phyloP scores from a whole-genome alignment of 2,329 filamentous ascomycete genomes.

The Ciborinia camelliae region DNA sequence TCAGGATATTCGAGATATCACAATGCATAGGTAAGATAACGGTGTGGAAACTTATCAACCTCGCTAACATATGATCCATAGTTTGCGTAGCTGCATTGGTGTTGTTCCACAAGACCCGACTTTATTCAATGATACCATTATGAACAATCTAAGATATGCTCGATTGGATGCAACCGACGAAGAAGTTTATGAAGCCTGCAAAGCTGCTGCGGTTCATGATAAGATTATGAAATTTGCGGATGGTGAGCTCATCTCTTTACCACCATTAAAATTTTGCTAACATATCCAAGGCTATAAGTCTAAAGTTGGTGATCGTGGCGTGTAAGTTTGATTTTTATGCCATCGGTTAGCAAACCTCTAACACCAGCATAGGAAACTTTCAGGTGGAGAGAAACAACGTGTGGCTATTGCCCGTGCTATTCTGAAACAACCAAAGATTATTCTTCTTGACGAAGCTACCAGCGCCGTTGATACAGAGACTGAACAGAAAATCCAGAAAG shows the following conservation, averaged over 20 bases:
- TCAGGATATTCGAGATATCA: slow-evolving; percentile 39
- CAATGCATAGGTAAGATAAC: slow-evolving; percentile 48
- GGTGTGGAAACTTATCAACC: slow-evolving; percentile 41
- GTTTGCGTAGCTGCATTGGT: slow-evolving; percentile 45
- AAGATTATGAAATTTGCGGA: slow-evolving; percentile 53
- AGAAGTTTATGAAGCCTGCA: slow-evolving; percentile 47
- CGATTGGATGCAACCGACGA: slow-evolving; percentile 32
- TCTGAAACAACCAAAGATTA: slow-evolving; percentile 87
- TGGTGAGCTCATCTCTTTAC: slow-evolving; percentile 48
- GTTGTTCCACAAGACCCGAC: slow-evolving; percentile 58
- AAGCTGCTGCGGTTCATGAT: slow-evolving; percentile 55
- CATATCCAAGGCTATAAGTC: slow-evolving; percentile 42
- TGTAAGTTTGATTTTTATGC: slow-evolving; percentile 47
- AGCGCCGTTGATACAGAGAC: slow-evolving; percentile 92
- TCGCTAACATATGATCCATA: slow-evolving; percentile 17
- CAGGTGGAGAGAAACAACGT: slow-evolving; percentile 82
- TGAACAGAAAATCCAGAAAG: slow-evolving; percentile 82
- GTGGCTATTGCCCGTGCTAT: slow-evolving; percentile 86
- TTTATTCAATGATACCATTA: slow-evolving; percentile 52
- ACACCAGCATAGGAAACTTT: slow-evolving; percentile 75
- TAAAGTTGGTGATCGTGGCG: slow-evolving; percentile 42
- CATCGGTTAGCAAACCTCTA: slow-evolving; percentile 30
- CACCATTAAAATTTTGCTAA: background rate
- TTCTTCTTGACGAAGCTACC: slow-evolving; percentile 92
- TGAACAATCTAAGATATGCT: slow-evolving; percentile 37